Conservation (phyloP, 768 basidiomycete species). For the Ephemerocybe angulata region DNA sequence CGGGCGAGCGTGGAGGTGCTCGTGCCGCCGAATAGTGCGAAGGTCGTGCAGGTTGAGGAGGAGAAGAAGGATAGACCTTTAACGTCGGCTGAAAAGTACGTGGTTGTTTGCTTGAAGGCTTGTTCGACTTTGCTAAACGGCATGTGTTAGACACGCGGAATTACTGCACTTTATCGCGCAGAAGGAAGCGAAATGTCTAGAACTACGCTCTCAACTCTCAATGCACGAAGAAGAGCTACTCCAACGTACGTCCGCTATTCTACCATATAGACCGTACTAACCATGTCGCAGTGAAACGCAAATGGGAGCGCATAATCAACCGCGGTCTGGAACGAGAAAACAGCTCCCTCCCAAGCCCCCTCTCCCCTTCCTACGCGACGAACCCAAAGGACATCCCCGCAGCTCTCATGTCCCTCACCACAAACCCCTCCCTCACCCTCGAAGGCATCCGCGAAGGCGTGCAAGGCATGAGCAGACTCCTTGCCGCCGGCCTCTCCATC, state of each 20-base stretch:
- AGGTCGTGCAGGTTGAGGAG: conserved; percentile 10
- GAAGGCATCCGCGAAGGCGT: conserved; percentile 67
- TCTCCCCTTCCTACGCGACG: not conserved
- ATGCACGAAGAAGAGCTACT: conserved; percentile 69
- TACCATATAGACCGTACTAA: not conserved
- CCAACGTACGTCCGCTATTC: conserved; percentile 50
- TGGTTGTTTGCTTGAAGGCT: conserved; percentile 13
- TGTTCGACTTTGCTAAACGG: not conserved
- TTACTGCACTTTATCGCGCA: conserved; percentile 82
- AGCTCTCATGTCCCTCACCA: conserved; percentile 13
- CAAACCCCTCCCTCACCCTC: conserved; percentile 36
- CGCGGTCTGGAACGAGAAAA: conserved; percentile 46
- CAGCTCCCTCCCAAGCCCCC: conserved; percentile 19
- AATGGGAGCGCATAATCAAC: conserved; percentile 79
- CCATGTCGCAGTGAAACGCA: conserved; percentile 58
- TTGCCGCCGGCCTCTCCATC: conserved; percentile 42
- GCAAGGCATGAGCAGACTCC: conserved; percentile 52
- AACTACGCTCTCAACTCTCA: conserved; percentile 71
- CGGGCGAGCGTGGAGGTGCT: conserved; percentile 21
- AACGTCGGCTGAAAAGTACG: conserved; percentile 73
- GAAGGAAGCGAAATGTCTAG: conserved; percentile 81
- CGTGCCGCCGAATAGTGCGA: not conserved
- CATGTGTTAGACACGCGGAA: conserved; percentile 63
- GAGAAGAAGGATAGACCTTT: conserved; percentile 29
- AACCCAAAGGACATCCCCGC: conserved; percentile 2